These are phyloP conservation scores for Endocalyx cinctus DNA, from an alignment of 2,329 filamentous ascomycete species.

Conservation along the genomic window DNA sequence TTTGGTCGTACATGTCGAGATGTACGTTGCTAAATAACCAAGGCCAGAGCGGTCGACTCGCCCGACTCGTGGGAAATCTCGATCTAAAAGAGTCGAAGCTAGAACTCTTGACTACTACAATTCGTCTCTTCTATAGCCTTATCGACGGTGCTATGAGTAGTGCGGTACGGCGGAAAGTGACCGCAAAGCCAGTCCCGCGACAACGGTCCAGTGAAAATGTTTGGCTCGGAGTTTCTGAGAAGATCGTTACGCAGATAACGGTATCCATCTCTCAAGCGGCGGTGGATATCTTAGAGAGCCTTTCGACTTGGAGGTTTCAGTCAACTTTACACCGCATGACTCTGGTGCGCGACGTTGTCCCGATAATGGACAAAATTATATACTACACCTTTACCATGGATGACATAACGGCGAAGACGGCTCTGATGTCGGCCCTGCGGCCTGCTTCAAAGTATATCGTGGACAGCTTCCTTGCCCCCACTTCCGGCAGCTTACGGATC, in stretches of 20 bases:
- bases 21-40: constrained; percentile 76
- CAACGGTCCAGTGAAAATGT: constrained; percentile 46
- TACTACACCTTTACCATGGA: constrained; percentile 72
- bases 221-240: constrained; percentile 72
- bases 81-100: constrained; percentile 76
- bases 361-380: constrained; percentile 67
- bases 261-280: constrained; percentile 69
- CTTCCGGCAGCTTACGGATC: constrained; percentile 66
- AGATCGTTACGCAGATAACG: constrained; percentile 67
- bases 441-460: constrained; percentile 72
- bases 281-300: constrained; percentile 81
- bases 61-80: constrained; percentile 72
- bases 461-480: constrained; percentile 69
- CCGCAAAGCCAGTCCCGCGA: constrained; percentile 43
- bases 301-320: constrained; percentile 78
- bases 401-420: constrained; percentile 42
- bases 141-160: constrained; percentile 71
- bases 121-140: constrained; percentile 69
- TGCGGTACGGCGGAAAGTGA: constrained; percentile 60
- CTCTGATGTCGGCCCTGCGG: constrained; percentile 58
- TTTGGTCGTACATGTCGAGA: constrained; percentile 85
- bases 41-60: constrained; percentile 70
- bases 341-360: constrained; percentile 64
- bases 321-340: constrained; percentile 62
- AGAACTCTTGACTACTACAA: constrained; percentile 68